These are phyloP conservation scores for Cucurbita ficifolia DNA, from an alignment of 306 rosid genomes.

Conservation along the genomic window DNA sequence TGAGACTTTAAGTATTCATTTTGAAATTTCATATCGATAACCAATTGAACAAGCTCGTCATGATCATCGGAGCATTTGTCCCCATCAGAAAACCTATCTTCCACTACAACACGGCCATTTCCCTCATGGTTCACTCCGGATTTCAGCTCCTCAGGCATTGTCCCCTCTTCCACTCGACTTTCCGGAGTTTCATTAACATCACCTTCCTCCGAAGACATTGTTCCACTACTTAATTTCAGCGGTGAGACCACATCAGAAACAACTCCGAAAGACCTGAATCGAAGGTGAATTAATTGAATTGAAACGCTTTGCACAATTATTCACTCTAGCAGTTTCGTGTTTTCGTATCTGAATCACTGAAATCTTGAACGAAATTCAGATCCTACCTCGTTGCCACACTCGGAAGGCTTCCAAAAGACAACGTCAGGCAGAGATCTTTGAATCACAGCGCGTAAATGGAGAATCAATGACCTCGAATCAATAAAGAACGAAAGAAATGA, in stretches of 20 bases:
- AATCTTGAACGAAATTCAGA: neutral
- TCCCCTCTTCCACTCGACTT: slow-evolving; percentile 21
- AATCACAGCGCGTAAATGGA: neutral
- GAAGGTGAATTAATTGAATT: neutral
- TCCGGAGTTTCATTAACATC: slow-evolving; percentile 18
- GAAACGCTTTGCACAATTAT: neutral
- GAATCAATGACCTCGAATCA: neutral
- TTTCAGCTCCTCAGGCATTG: slow-evolving; percentile 14
- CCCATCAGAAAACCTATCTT: slow-evolving; percentile 28
- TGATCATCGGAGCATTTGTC: slow-evolving; percentile 23
- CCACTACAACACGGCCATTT: slow-evolving; percentile 21
- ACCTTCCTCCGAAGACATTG: slow-evolving; percentile 34
- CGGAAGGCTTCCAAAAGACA: neutral
- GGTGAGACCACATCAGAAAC: slow-evolving; percentile 12
- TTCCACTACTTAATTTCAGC: slow-evolving; percentile 9
- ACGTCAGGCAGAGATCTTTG: neutral
- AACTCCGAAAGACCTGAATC: neutral
- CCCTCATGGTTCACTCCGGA: slow-evolving; percentile 15
- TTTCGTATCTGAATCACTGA: neutral
- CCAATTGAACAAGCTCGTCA: slow-evolving; percentile 54
- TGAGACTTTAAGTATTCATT: slow-evolving; percentile 80
- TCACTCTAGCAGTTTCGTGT: neutral
- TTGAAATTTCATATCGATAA: slow-evolving; percentile 51
- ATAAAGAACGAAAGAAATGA: neutral
- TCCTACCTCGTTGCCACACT: slow-evolving; percentile 1